Base-by-base conservation (phyloP, 805 yeast genomes). In the Teunomyces gatunensis region DNA sequence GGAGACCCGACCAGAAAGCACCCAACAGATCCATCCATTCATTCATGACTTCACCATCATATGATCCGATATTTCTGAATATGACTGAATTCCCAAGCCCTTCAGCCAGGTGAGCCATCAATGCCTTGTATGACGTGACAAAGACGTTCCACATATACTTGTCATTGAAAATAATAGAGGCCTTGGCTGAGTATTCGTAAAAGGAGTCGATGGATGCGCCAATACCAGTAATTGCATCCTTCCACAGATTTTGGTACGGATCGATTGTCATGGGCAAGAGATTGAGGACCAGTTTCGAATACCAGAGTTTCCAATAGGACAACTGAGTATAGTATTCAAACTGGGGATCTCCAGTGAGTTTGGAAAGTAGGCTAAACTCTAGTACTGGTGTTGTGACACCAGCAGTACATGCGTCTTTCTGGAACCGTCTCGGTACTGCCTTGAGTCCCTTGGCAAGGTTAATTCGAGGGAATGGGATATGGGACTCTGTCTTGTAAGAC, bases 161-260 rank as follows among this genome's bases (percentile, higher is more conserved):
- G 58, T 87, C 81, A 48, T 67, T 52, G 50, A 90, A 89, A 11
- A 91, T 59, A 9, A 91, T 77, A 2, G 90, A 71, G 17, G 84
- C 82, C 60, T 91, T 91, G 36, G 89, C 73, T 0, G 96, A 87
- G 64, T 90, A 88, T 59, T 91, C 98, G 61, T 85, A 91, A 58
- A 88, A 88, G 0, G 96, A 89, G 64, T 91, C 98, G 12, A 89
- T 79, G 2, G 96, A 86, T 0, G 97, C 97, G 2, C 98, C 97
- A 7, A 87, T 75, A 0, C 97, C 96, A 0, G 94, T 80, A 35
- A 82, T 65, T 0, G 75, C 61, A 47, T 85, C 85, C 35, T 72
- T 65, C 81, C 88, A 83, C 33, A 62, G 58, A 30, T 82, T 80
- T 0, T 73, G 65, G 1, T 71, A 57, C 0, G 91, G 85, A 50